Percentiles rank a stretch among this genome's conserved stretches.
Evolutionary conservation across 116 monocot species (phyloP).

Genomic region (Papilionanthe hybrid): DNA sequence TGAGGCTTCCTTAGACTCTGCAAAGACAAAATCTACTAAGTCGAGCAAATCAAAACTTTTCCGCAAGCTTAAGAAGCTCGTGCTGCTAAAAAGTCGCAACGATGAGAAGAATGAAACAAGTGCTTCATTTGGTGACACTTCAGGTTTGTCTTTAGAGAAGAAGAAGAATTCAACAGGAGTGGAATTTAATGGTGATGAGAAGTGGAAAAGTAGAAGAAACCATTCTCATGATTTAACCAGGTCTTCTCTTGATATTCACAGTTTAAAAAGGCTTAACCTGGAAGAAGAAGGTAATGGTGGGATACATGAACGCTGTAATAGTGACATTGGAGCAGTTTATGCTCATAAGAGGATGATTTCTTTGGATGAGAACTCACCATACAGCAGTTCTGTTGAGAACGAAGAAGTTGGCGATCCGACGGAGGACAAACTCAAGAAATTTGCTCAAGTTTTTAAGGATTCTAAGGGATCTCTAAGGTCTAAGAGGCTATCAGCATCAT

Average conservation of each 20-base stretch:
- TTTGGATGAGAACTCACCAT: slow-evolving; percentile 10
- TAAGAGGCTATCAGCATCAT: slow-evolving; percentile 38
- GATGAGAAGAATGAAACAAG: slow-evolving; percentile 13
- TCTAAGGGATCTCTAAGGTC: slow-evolving; percentile 10
- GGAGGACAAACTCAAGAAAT: slow-evolving; percentile 45
- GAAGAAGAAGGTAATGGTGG: slow-evolving; percentile 20
- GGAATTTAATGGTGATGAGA: slow-evolving; percentile 3
- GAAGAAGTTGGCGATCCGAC: slow-evolving; percentile 29
- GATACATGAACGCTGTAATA: slow-evolving; percentile 13
- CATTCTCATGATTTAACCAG: not conserved
- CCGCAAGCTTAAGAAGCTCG: slow-evolving; percentile 53
- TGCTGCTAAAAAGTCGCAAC: slow-evolving; percentile 33
- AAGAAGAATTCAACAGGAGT: slow-evolving; percentile 2
- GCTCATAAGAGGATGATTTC: slow-evolving; percentile 18
- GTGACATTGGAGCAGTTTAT: slow-evolving; percentile 22
- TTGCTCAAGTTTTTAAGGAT: slow-evolving; percentile 45
- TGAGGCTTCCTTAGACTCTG: slow-evolving; percentile 28
- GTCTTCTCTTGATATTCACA: slow-evolving; percentile 20
- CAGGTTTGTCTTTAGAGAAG: slow-evolving; percentile 29
- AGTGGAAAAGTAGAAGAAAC: slow-evolving; percentile 1
- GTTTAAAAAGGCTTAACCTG: not conserved
- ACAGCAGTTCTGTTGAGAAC: slow-evolving; percentile 4
- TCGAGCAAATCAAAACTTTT: slow-evolving; percentile 53
- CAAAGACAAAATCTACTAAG: slow-evolving; percentile 19
- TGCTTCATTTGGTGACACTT: slow-evolving; percentile 31